Evolutionary conservation across 2,329 filamentous ascomycete species (phyloP), one percentile per base, ranked within the genome.

Genomic region (Dendryphion nanum): DNA sequence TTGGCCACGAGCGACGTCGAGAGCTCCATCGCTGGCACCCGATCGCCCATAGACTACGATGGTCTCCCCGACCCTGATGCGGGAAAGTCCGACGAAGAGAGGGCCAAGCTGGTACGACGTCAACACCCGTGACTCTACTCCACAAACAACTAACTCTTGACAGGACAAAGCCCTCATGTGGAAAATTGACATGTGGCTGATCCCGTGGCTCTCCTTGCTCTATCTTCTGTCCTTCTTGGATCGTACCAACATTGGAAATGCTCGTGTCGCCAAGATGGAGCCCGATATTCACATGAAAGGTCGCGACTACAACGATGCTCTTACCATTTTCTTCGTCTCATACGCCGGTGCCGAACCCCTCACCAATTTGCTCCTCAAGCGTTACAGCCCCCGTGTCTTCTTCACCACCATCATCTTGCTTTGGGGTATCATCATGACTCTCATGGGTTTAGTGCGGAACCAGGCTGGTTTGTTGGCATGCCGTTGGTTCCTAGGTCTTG

Each of bases 301-400:
- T 2, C 79, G 83, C 38, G 72, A 83, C 47, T 85, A 86, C 49
- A 70, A 84, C 4, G 77, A 76, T 1, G 79, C 81, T 1, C 55
- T 86, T 35, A 85, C 81, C 1, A 63, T 86, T 2, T 86, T 84
- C 61, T 86, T 86, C 57, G 67, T 73, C 43, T 69, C 67, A 1
- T 74, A 74, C 44, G 68, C 70, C n/a, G 55, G 67, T 16, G 65
- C 72, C 31, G 71, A 74, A 51, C 69, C 63, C 3, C 76, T 80
- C 0, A 82, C 78, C 53, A 83, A 82, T 49, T 77, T 82, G 42
- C 63, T 81, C 13, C 72, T 83, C 24, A 83, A 82, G 54, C 68
- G 71, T 2, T 81, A 77, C 2, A 79, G 75, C 0, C 78, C 79
- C 0, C 58, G 60, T 33, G 53, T 63, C 38, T 65, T 63, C 46